Conservation (phyloP, 176 grass and related monocot genomes). For the Microstegium vimineum region DNA sequence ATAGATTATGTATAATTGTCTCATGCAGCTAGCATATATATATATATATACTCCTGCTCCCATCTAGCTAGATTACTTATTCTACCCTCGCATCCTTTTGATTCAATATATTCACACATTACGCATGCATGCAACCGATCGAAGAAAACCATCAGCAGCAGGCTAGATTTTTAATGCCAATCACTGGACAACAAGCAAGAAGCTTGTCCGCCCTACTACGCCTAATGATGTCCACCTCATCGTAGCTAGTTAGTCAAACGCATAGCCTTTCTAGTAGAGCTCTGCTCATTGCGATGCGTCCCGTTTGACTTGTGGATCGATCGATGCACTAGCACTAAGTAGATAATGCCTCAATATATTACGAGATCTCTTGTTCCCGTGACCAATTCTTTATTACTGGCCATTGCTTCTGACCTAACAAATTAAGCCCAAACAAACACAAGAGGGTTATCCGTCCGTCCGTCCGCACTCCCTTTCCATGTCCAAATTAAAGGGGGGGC, state of each 20-base stretch:
- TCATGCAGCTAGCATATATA: neutral
- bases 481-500: too few species aligned
- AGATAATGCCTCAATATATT: conserved; percentile 26
- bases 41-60: neutral
- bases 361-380: conserved; percentile 24
- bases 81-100: neutral
- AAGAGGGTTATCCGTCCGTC: conserved; percentile 31
- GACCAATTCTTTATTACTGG: conserved; percentile 25
- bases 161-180: conserved; percentile 7
- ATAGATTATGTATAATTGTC: conserved; percentile 28
- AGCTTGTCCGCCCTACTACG: conserved; percentile 15
- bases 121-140: conserved; percentile 24
- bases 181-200: conserved; percentile 13
- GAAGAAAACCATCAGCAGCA: neutral
- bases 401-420: conserved; percentile 48
- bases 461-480: conserved; percentile 29
- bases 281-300: conserved; percentile 29
- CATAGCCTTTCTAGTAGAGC: conserved; percentile 21
- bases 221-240: conserved; percentile 37
- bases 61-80: conserved; percentile 28
- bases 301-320: conserved; percentile 34
- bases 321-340: too few species aligned
- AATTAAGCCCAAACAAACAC: conserved; percentile 40
- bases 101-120: conserved; percentile 15
- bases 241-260: conserved; percentile 36